Percentiles rank a stretch among this genome's conserved stretches.
Evolutionary conservation across 148 eudicot genomes (phyloP).

Genomic region (Dianthus caryophyllus): DNA sequence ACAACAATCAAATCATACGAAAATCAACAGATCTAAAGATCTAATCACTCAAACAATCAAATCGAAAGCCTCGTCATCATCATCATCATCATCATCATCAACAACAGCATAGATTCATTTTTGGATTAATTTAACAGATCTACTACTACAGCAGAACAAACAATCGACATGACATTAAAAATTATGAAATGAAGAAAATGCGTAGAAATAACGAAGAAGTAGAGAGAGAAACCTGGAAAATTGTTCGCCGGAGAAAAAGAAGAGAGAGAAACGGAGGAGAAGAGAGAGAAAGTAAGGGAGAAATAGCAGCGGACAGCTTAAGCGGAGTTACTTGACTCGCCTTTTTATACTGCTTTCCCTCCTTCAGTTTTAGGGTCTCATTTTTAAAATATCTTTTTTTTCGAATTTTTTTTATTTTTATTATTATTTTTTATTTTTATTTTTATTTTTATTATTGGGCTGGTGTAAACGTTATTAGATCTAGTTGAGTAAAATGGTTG

Average conservation of each 20-base stretch:
- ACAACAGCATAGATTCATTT: neutral
- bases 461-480: no score
- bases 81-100: neutral
- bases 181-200: neutral
- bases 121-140: neutral
- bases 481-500: no score
- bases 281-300: conserved; percentile 22
- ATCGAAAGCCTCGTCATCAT: neutral
- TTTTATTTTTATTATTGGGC: no score
- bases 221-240: conserved; percentile 20
- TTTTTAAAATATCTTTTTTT: no score
- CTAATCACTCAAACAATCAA: neutral
- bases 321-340: neutral
- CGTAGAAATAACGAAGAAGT: neutral
- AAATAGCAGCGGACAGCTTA: neutral
- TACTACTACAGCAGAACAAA: neutral
- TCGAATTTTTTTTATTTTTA: no score
- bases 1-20: neutral
- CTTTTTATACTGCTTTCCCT: neutral
- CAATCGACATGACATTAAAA: neutral
- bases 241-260: conserved; percentile 9
- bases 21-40: conserved; percentile 18
- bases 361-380: no score
- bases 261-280: conserved; percentile 2
- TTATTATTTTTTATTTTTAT: no score